Percentiles rank a stretch among this genome's conserved stretches.
These are phyloP conservation scores for Lyophyllum atratum DNA, from an alignment of 768 basidiomycete species.

Conservation along the genomic window DNA sequence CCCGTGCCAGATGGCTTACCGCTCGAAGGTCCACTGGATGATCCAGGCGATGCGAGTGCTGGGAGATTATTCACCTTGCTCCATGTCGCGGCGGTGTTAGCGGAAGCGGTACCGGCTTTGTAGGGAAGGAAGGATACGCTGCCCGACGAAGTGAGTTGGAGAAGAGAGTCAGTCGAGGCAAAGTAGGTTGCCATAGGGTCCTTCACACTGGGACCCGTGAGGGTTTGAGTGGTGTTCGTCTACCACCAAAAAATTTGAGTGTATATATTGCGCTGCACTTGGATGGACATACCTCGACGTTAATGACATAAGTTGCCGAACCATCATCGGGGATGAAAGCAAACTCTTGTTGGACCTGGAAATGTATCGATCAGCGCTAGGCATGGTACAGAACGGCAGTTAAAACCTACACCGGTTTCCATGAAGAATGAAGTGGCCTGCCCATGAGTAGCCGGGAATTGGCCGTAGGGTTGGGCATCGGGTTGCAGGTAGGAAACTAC, in stretches of 20 bases:
- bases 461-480: slow-evolving; percentile 59
- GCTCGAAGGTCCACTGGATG: slow-evolving; percentile 1
- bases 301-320: slow-evolving; percentile 69
- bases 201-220: slow-evolving; percentile 61
- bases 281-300: slow-evolving; percentile 52
- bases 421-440: slow-evolving; percentile 73
- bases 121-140: slow-evolving; percentile 63
- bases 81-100: slow-evolving; percentile 53
- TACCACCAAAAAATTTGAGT: slow-evolving; percentile 20
- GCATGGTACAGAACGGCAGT: slow-evolving; percentile 18
- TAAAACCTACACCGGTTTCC: slow-evolving; percentile 44
- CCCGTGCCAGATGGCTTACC: slow-evolving; percentile 1
- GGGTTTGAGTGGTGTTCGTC: slow-evolving; percentile 64
- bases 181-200: slow-evolving; percentile 65
- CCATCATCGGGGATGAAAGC: slow-evolving; percentile 78
- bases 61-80: slow-evolving; percentile 44
- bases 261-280: too few relatives aligned
- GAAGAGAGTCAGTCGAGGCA: slow-evolving; percentile 58
- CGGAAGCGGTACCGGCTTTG: slow-evolving; percentile 40
- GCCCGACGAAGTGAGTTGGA: slow-evolving; percentile 68
- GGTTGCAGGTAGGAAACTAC: slow-evolving; percentile 85
- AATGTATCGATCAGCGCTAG: neutral
- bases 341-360: slow-evolving; percentile 68
- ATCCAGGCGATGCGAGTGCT: slow-evolving; percentile 37
- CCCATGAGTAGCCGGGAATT: slow-evolving; percentile 71